Evolutionary conservation across 257 asterid species (phyloP), one percentile per base, ranked within the genome.

Genomic region (Avicennia marina): DNA sequence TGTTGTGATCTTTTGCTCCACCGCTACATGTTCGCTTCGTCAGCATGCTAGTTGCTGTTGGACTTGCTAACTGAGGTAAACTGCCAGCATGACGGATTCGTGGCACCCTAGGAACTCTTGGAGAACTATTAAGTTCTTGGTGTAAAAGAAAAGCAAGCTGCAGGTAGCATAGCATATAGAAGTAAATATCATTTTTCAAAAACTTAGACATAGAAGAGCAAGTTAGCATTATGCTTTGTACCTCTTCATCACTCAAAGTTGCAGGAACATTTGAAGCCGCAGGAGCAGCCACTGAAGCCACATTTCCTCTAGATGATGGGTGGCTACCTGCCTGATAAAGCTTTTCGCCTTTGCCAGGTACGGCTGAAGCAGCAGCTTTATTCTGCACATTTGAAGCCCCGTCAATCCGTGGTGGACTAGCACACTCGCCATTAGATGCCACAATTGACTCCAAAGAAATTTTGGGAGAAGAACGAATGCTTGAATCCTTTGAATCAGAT

Each of bases 31-130:
- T 59, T 64, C 93, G 82, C 73, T 88, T 88, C 86, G 78, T 74
- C 65, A 79, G 76, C 72, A 52, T 65, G 75, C 90, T 88, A 52
- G 96, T 64, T 47, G 86, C 85, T 51, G 78, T 75, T 49, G 97
- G 84, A 51, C 89, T 70, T 40, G 87, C 41, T 70, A 84, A 47
- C 73, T 89, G 96, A 49, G 97, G 95, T 56, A 86, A 77, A 70
- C 96, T 88, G 55, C 97, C 98, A 66, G 95, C 85, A 77, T 89
- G 78, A 41, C 97, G 95, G 91, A 86, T 93, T 64, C 98, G 97
- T 48, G 96, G 89, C 62, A 80, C 95, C 62, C 98, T 79, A 17
- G 96, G 95, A 71, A 93, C 97, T 80, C 98, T 76, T 36, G 98
- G 95, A 58, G 98, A 93, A 74, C 98, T 93, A 66, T 93, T 93